These are phyloP conservation scores for Solanum tacnaense DNA, from an alignment of 257 asterid genomes.

Conservation along the genomic window DNA sequence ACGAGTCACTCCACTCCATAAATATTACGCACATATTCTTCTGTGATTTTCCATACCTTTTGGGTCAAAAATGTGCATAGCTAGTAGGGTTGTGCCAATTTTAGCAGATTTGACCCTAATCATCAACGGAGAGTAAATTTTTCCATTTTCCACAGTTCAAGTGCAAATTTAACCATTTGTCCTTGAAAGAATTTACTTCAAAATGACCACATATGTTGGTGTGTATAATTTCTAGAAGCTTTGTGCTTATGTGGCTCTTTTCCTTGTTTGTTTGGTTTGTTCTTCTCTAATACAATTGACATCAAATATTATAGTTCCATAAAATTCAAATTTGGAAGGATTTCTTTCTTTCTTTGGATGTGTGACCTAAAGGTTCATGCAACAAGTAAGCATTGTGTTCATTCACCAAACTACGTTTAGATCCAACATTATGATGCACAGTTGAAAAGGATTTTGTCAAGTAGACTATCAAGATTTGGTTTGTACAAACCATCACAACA, in stretches of 20 bases:
- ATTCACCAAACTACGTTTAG: background rate
- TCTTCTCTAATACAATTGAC: background rate
- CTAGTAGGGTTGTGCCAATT: background rate
- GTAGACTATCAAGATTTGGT: background rate
- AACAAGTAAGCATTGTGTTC: background rate
- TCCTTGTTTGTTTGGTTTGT: background rate
- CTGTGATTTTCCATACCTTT: background rate
- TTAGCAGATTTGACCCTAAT: background rate
- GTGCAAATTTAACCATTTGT: background rate
- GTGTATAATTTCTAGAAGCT: background rate
- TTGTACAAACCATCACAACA: background rate
- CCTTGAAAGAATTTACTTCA: background rate
- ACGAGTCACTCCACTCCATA: background rate
- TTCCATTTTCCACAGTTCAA: background rate
- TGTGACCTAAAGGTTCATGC: background rate
- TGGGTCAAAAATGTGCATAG: background rate
- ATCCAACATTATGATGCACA: background rate
- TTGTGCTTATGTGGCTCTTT: background rate
- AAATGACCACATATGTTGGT: background rate
- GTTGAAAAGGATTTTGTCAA: background rate
- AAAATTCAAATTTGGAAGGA: background rate
- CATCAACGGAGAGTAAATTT: background rate
- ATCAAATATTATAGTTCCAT: background rate
- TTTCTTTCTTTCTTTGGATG: background rate
- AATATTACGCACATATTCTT: background rate